Evolutionary conservation across 1,284 basidiomycete species (phyloP).

Genomic region (Exobasidium cylindrosporum): DNA sequence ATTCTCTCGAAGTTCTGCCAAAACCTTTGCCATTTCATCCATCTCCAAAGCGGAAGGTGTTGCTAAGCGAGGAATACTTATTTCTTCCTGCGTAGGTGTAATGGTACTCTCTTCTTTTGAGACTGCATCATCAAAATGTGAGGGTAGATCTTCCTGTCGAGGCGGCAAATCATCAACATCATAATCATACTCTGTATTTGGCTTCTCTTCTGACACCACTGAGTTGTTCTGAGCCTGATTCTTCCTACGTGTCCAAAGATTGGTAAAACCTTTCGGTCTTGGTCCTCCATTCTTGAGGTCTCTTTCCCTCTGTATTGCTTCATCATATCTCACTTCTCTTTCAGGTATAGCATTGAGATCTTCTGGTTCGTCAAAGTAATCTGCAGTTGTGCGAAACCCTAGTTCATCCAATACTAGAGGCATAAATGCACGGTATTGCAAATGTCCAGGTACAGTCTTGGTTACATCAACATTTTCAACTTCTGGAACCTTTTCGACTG

Average conservation of each 20-base stretch:
- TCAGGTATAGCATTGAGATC: constrained; percentile 49
- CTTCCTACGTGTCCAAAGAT: constrained; percentile 36
- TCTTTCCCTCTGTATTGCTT: background rate
- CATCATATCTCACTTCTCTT: constrained; percentile 36
- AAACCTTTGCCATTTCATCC: constrained; percentile 40
- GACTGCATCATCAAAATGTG: background rate
- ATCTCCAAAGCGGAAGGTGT: background rate
- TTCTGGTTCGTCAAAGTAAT: constrained; percentile 56
- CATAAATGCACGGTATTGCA: constrained; percentile 51
- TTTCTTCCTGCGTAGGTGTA: background rate
- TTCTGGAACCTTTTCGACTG: constrained; percentile 47
- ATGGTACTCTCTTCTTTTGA: background rate
- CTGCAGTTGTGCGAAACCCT: constrained; percentile 51
- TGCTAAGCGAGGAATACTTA: background rate
- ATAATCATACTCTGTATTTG: constrained; percentile 23
- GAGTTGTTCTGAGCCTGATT: background rate
- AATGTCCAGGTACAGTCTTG: constrained; percentile 49
- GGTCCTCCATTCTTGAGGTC: background rate
- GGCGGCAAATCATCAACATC: constrained; percentile 47
- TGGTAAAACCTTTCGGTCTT: constrained; percentile 36
- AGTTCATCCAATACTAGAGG: constrained; percentile 52
- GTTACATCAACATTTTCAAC: constrained; percentile 55
- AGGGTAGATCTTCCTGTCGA: constrained; percentile 11
- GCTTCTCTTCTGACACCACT: background rate
- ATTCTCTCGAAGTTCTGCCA: constrained; percentile 42